A percentile compares a stretch with the other conserved stretches of the same genome.
phyloP scores from a whole-genome alignment of 345 rosid species.

The Salix dunnii region DNA sequence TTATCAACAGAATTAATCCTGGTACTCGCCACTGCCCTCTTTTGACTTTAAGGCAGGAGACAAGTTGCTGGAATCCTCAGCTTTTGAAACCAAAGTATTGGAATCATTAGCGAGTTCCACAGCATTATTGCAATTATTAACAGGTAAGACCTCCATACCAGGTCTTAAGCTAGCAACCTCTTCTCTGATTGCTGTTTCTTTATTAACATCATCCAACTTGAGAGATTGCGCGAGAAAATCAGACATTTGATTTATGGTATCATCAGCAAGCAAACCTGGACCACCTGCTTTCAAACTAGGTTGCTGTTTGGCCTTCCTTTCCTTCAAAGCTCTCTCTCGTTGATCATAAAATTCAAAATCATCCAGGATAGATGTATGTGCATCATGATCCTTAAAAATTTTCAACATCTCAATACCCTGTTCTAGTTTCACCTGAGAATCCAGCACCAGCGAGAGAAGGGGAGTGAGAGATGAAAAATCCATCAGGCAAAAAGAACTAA shows the following conservation, averaged over 20 bases:
- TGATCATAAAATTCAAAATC: constrained; percentile 61
- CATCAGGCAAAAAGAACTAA: constrained; percentile 1
- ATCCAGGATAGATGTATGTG: constrained; percentile 52
- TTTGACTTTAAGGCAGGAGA: constrained; percentile 3
- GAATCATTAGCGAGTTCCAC: background rate
- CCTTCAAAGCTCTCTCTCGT: constrained; percentile 48
- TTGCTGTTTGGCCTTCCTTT: constrained; percentile 39
- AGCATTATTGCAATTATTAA: background rate
- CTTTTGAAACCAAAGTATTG: background rate
- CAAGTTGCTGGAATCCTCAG: constrained; percentile 1
- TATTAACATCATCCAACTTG: constrained; percentile 15
- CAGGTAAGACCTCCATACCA: background rate
- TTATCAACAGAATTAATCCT: background rate
- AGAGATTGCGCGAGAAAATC: constrained; percentile 31
- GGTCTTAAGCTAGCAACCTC: background rate
- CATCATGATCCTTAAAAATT: constrained; percentile 59
- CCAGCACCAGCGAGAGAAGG: background rate
- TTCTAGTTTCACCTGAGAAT: constrained; percentile 52
- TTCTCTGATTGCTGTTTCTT: constrained; percentile 3
- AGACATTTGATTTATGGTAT: constrained; percentile 39
- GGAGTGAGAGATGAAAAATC: background rate
- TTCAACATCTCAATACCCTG: constrained; percentile 67
- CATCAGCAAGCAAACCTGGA: constrained; percentile 22
- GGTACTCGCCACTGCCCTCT: background rate
- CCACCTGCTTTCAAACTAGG: constrained; percentile 16